Evolutionary conservation across 2,329 filamentous ascomycete species (phyloP), one percentile per base, ranked within the genome.

Genomic region (Aspergillus sp.): DNA sequence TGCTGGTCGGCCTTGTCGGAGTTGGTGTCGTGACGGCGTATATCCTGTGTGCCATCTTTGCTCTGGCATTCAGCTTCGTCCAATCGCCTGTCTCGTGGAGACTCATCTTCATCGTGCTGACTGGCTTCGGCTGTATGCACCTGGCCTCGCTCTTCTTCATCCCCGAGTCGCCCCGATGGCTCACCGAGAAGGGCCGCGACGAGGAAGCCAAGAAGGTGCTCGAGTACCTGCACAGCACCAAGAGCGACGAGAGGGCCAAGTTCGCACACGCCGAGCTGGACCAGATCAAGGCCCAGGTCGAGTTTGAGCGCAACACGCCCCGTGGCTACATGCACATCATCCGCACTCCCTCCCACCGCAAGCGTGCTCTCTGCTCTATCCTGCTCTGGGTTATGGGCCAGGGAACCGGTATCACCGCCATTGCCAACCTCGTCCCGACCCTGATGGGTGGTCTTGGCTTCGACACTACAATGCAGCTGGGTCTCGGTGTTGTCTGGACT

Each of bases 81-180:
- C 17, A 22, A 0, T n/a, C 22, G 8, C 24, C 18, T 3, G 15
- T 32, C 13, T 13, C 26, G 4, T 47, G 43, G 43, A 24, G 44
- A 3, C 44, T 47, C 7, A 26, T 47, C 7, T 32, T 26, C 15
- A 44, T 44, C 3, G 42, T 44, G 11, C 20, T 44, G 18, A 44
- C 42, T 13, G 44, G 24, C 7, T 30, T 47, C 13, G 44, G 44
- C 6, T n/a, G 26, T 6, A 8, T 44, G 20, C 42, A 18, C 11
- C 17, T 44, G 18, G 42, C 20, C 42, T 44, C 42, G 42, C 42
- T 44, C 15, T 54, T 58, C 42, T 51, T 53, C n/a, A 62, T 49
- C 12, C 32, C 32, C 11, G 30, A 49, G 34, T 49, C 30, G 0
- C 32, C 47, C 2, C 47, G 47, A 11, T 49, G 34, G 18, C 47